Base-by-base conservation (phyloP, 2,329 filamentous ascomycete species). In the Fusarium agapanthi region DNA sequence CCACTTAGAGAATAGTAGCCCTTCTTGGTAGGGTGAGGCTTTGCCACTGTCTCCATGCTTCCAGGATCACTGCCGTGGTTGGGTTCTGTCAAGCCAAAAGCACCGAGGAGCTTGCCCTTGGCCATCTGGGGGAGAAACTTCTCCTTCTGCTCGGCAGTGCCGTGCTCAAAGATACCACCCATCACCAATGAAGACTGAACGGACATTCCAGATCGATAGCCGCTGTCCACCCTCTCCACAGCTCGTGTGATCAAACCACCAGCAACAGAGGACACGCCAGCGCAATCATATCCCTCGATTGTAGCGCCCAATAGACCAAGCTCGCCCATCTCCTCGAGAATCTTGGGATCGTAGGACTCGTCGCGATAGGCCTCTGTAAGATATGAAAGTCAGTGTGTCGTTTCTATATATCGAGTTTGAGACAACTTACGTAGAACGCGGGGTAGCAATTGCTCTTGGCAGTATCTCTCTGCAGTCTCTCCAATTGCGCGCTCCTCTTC, bases 61-160 rank as follows among this genome's bases (percentile, higher is more conserved):
- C 94, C 95, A 10, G 95, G 95, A 79, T 97, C 95, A 63, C 93
- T 96, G 67, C 95, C 95, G 81, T 97, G 95, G 81, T 97, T 97
- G 61, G 95, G 95, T 82, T 97, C 95, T 4, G 95, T 97, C 77
- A 97, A 83, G 28, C 95, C 95, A 83, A 97, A 97, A 73, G 93
- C 95, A 47, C 95, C 95, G 6, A 97, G 83, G 11, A 95, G 82
- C 79, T 94, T 92, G 12, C 95, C 95, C 81, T 93, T 93, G 30
- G 94, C 95, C 88, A 97, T 91, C 22, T 87, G 85, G 1, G 94
- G 94, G 20, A 97, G 84, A 76, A 93, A 95, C 74, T 89, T 92
- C 72, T 97, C 91, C 83, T 97, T 97, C 79, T 94, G 91, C 83
- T 97, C 95, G 77, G 91, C 83, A n/a, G 92, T 91, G 10, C 95